Base-by-base conservation (phyloP, 352 stramenopile species). In the Aphanomyces euteiches region DNA sequence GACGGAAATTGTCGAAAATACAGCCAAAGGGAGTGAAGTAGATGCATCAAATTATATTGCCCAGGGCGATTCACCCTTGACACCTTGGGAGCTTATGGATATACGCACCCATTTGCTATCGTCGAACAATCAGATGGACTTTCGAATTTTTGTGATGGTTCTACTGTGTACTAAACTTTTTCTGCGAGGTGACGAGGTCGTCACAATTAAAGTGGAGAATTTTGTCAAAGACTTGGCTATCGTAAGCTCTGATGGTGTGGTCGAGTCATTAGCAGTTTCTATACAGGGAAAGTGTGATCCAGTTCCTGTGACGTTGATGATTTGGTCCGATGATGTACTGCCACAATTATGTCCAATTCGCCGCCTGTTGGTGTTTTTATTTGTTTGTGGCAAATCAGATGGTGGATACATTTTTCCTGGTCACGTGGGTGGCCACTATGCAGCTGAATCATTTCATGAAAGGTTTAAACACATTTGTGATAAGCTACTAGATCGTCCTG, bases 71-170 rank as follows among this genome's bases (percentile, higher is more conserved):
- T 48, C 43, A 15, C 43, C 43, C 15, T 15, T 48, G 8, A 48
- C 43, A 15, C 43, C 43, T 15, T 48, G 43, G 43, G 43, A 48
- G 43, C 43, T 48, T 15, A 48, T 48, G 8, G 15, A 8, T 15
- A 48, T 60, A 19, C 54, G 54, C 54, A 60, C 7, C 17, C 54
- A 60, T 60, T 17, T 60, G 36, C n/a, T 60, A 60, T 60, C 54
- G 15, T 19, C 54, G 17, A 60, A 60, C n/a, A 13, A n/a, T 60
- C 17, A 19, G 8, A 41, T 13, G 7, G 54, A 60, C n/a, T 60
- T 15, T 15, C 54, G n/a, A 60, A 8, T 60, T 41, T 60, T 60
- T 60, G 36, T 40, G 36, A 41, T 60, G 36, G 54, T 60, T 7
- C 54, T 60, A 41, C 36, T 60, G 7, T 60, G 7, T 13, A 15